Evolutionary conservation across 192 early-diverging fungal genomes (phyloP).

Genomic region (Phycomyces blakesleeanus): DNA sequence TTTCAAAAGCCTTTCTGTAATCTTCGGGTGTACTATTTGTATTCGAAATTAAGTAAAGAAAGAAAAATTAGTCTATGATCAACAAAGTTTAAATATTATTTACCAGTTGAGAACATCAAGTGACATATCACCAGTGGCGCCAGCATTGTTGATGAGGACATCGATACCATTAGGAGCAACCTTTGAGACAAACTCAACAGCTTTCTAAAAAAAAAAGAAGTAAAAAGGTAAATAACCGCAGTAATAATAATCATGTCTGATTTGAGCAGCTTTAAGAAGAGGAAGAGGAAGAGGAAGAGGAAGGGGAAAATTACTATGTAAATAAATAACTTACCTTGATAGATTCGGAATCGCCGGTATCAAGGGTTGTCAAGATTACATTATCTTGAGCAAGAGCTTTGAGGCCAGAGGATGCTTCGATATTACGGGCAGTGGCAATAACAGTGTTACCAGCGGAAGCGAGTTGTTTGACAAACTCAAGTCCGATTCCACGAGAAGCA

Average conservation of each 20-base stretch:
- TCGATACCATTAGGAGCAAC: conserved; percentile 27
- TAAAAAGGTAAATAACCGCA: too few species aligned
- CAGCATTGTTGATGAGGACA: conserved; percentile 37
- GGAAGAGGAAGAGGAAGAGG: too few species aligned
- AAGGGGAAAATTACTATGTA: too few species aligned
- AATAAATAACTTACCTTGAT: conserved; percentile 20
- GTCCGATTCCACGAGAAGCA: conserved; percentile 34
- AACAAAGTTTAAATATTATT: neutral
- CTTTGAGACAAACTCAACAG: conserved; percentile 14
- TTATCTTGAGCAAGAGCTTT: conserved; percentile 24
- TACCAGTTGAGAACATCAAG: conserved; percentile 7
- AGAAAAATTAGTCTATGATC: neutral
- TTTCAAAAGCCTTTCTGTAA: conserved; percentile 21
- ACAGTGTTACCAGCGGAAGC: conserved; percentile 14
- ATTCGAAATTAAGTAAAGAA: neutral
- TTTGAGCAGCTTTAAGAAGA: too few species aligned
- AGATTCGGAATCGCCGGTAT: conserved; percentile 8
- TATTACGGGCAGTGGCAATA: conserved; percentile 28
- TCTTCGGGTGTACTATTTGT: conserved; percentile 11
- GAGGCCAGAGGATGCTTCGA: conserved; percentile 2
- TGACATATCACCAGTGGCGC: conserved; percentile 7
- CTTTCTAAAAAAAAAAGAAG: conserved; percentile 16
- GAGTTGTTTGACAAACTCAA: conserved; percentile 32
- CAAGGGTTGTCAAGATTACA: conserved; percentile 18
- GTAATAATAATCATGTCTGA: too few species aligned